phyloP scores from a whole-genome alignment of 169 alveolate genomes.

The Babesia ovis region DNA sequence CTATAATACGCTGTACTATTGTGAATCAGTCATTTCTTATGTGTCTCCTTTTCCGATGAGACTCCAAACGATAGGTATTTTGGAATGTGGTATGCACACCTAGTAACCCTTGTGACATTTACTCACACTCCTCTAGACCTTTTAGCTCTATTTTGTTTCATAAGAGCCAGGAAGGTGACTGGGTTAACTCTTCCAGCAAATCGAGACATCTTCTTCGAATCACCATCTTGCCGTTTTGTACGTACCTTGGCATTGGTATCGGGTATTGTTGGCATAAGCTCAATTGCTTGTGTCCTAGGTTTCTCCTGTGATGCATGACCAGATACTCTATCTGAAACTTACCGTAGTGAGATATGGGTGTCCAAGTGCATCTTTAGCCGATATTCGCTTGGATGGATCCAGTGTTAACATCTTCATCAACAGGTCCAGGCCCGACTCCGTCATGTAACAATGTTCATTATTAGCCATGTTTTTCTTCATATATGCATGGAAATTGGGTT shows the following conservation, averaged over 20 bases:
- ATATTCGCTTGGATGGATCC: slow-evolving; percentile 91
- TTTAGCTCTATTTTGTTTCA: slow-evolving; percentile 43
- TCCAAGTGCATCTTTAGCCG: slow-evolving; percentile 92
- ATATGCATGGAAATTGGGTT: slow-evolving; percentile 66
- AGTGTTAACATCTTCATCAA: slow-evolving; percentile 88
- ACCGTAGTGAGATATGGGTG: slow-evolving; percentile 85
- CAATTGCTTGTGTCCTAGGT: slow-evolving; percentile 57
- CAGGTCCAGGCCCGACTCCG: slow-evolving; percentile 91
- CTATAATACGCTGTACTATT: too few relatives aligned
- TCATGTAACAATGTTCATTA: slow-evolving; percentile 65
- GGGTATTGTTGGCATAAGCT: slow-evolving; percentile 66
- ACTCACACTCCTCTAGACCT: too few relatives aligned
- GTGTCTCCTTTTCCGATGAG: too few relatives aligned
- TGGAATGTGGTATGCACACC: too few relatives aligned
- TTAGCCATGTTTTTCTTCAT: slow-evolving; percentile 44
- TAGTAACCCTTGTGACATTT: too few relatives aligned
- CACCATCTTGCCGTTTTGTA: slow-evolving; percentile 36
- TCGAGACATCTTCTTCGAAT: slow-evolving; percentile 15
- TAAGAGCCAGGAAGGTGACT: slow-evolving; percentile 53
- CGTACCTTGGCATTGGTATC: slow-evolving; percentile 57
- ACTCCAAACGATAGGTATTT: too few relatives aligned
- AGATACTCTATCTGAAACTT: background rate
- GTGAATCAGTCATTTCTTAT: too few relatives aligned
- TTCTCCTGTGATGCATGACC: slow-evolving; percentile 32
- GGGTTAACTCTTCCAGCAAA: slow-evolving; percentile 63